These are phyloP conservation scores for Plectosphaerella sp. DNA, from an alignment of 2,329 filamentous ascomycete genomes.

Conservation along the genomic window DNA sequence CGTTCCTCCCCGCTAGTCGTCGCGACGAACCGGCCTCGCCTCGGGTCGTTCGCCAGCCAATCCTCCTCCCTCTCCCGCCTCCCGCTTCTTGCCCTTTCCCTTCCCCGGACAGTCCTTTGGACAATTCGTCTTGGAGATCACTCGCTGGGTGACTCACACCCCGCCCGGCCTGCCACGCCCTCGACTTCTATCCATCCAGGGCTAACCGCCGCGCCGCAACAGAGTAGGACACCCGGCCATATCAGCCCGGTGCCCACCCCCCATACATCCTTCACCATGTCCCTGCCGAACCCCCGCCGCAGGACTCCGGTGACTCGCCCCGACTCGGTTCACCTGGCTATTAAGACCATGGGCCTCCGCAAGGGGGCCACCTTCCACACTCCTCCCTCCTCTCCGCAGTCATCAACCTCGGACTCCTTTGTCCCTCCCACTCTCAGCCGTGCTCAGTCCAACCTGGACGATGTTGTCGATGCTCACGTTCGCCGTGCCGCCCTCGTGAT, in stretches of 20 bases:
- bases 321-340: conserved; percentile 32
- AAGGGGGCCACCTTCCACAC: conserved; percentile 68
- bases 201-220: conserved; percentile 14
- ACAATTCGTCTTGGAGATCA: conserved; percentile 14
- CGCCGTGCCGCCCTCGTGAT: conserved; percentile 65
- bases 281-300: conserved; percentile 42
- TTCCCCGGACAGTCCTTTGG: not conserved
- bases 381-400: conserved; percentile 31
- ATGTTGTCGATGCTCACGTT: conserved; percentile 65
- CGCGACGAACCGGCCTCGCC: too few relatives aligned
- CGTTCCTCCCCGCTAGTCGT: not conserved
- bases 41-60: too few relatives aligned
- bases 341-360: conserved; percentile 56
- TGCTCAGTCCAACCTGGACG: conserved; percentile 66
- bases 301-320: conserved; percentile 38
- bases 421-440: conserved; percentile 55
- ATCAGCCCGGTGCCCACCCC: conserved; percentile 11
- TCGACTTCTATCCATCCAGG: conserved; percentile 8
- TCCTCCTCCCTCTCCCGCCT: too few relatives aligned
- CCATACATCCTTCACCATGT: conserved; percentile 33
- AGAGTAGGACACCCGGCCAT: conserved; percentile 24
- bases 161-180: conserved; percentile 15
- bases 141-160: conserved; percentile 24
- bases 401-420: conserved; percentile 37
- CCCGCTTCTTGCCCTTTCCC: not conserved